These are phyloP conservation scores for Talaromyces sp. DNA, from an alignment of 2,329 filamentous ascomycete species.

Conservation along the genomic window DNA sequence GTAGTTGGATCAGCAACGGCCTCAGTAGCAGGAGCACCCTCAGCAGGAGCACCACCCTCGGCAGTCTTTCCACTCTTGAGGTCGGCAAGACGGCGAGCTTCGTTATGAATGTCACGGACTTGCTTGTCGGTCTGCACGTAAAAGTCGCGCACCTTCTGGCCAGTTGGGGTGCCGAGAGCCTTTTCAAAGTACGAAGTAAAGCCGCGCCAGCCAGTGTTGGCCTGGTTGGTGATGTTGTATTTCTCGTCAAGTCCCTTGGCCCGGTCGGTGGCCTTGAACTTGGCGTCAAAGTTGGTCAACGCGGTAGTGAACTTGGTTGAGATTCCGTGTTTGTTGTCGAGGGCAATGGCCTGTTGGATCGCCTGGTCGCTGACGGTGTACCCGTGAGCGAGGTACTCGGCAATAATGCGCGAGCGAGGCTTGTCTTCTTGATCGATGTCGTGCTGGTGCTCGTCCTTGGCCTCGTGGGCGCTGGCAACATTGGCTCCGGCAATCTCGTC, in stretches of 20 bases:
- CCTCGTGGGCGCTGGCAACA: constrained; percentile 48
- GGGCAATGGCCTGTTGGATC: constrained; percentile 75
- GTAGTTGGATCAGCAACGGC: constrained; percentile 14
- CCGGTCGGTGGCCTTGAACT: constrained; percentile 82
- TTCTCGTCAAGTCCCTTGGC: constrained; percentile 77
- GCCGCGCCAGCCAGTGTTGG: constrained; percentile 61
- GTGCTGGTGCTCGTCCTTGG: constrained; percentile 52
- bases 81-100: constrained; percentile 82
- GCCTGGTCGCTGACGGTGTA: constrained; percentile 76
- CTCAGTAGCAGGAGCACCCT: constrained; percentile 33
- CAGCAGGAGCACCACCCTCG: constrained; percentile 27
- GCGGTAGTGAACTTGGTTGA: constrained; percentile 72
- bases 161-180: constrained; percentile 79
- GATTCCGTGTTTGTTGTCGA: constrained; percentile 87
- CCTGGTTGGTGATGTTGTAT: constrained; percentile 74
- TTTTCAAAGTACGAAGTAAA: constrained; percentile 91
- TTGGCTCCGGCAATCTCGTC: constrained; percentile 60
- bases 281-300: constrained; percentile 71
- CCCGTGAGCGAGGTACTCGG: constrained; percentile 93
- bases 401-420: constrained; percentile 85
- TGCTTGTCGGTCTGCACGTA: constrained; percentile 82
- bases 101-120: constrained; percentile 86
- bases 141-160: constrained; percentile 81
- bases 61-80: constrained; percentile 62
- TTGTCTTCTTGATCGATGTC: constrained; percentile 94